Evolutionary conservation across 2,329 filamentous ascomycete species (phyloP), one percentile per base, ranked within the genome.

Genomic region (Magnaporthiopsis incrustans): DNA sequence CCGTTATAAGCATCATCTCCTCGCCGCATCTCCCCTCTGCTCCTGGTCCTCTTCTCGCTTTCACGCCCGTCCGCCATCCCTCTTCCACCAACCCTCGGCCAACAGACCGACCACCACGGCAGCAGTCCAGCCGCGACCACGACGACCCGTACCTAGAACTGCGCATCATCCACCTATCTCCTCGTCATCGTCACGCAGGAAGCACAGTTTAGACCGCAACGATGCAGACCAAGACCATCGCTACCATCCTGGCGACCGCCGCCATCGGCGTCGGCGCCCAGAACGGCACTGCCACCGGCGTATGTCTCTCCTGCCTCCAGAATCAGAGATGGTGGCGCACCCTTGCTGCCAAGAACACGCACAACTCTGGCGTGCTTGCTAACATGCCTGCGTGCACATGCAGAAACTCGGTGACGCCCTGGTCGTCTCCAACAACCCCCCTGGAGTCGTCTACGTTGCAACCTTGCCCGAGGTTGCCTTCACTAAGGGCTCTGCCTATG

Each of bases 401-500:
- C 30, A 68, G 67, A 18, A 65, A 25, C 67, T 65, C 38, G 67
- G 67, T 2, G 65, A 68, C 53, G 68, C 68, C 18, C 66, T 66
- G 26, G 66, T 68, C 57, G 78, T 84, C 25, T 74, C 71, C 22
- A 77, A 82, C 74, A 90, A 90, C 76, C 83, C 86, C 2, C 65
- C 73, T 4, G 81, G 81, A 44, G 74, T 78, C 33, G 72, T 77
- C 38, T 89, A 85, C 75, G 75, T 79, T 63, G 88, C 85, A 25
- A 76, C 73, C 2, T 79, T 91, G 6, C 85, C 85, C 22, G 73
- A 81, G 2, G 71, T 80, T 32, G 73, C 79, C 5, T 83, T 83
- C 74, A 85, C 81, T 72, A 77, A 79, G 65, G 61, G 61, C 11
- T 70, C 73, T 1, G 76, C 79, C 3, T 79, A 72, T 64, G 75